Evolutionary conservation across 75 land plant genomes (phyloP).

Genomic region (Pinus tabuliformis): DNA sequence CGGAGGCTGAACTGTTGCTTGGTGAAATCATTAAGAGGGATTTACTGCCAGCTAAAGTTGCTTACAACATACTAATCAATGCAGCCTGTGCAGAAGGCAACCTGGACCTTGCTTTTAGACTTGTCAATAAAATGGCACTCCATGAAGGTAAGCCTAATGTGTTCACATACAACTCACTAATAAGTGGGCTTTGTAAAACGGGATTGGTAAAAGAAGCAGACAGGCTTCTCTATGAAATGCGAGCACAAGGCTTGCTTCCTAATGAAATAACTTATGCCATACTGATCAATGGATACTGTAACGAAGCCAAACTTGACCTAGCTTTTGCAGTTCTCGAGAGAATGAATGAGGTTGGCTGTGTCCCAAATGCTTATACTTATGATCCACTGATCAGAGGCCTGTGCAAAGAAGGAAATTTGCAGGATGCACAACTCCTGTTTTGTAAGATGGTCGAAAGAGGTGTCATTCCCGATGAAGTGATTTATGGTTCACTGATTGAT

Average conservation of each 20-base stretch:
- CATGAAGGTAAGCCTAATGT: slow-evolving; percentile 35
- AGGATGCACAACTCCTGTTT: slow-evolving; percentile 32
- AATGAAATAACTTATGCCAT: slow-evolving; percentile 40
- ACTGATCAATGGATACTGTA: slow-evolving; percentile 42
- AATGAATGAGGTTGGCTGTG: slow-evolving; percentile 27
- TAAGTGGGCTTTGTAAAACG: slow-evolving; percentile 38
- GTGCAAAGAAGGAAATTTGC: slow-evolving; percentile 14
- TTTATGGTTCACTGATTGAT: slow-evolving; percentile 32
- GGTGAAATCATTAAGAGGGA: slow-evolving; percentile 31
- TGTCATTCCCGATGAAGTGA: slow-evolving; percentile 26
- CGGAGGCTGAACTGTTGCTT: slow-evolving; percentile 31
- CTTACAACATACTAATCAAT: slow-evolving; percentile 40
- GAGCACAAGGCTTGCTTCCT: slow-evolving; percentile 30
- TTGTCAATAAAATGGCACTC: slow-evolving; percentile 40
- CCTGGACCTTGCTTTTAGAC: slow-evolving; percentile 22
- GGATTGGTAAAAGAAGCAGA: slow-evolving; percentile 33
- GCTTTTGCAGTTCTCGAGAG: slow-evolving; percentile 22
- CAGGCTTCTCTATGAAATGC: slow-evolving; percentile 27
- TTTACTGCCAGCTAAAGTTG: slow-evolving; percentile 27
- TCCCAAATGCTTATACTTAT: slow-evolving; percentile 35
- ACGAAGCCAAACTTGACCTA: slow-evolving; percentile 17
- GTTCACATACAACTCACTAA: slow-evolving; percentile 46
- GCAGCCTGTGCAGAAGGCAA: slow-evolving; percentile 43
- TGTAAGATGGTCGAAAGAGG: slow-evolving; percentile 47
- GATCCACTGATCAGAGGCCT: slow-evolving; percentile 28